Evolutionary conservation across 306 rosid species (phyloP).

Genomic region (Trichosanthes truncata): DNA sequence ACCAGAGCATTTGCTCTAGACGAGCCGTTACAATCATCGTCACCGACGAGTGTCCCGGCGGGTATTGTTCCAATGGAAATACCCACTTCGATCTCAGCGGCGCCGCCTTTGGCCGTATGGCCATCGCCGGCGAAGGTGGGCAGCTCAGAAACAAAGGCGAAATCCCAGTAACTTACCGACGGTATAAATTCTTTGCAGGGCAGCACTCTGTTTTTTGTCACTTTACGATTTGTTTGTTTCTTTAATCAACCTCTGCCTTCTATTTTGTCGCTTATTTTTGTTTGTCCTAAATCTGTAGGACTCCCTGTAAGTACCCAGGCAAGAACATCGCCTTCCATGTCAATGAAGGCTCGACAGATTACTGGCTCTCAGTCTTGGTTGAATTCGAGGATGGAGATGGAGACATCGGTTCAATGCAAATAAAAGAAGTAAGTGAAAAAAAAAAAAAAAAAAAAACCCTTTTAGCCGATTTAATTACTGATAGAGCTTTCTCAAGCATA

Average conservation of each 20-base stretch:
- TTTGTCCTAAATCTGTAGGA: slow-evolving; percentile 23
- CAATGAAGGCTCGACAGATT: slow-evolving; percentile 85
- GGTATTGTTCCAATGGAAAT: slow-evolving; percentile 40
- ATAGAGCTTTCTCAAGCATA: neutral
- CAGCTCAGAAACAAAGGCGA: slow-evolving; percentile 65
- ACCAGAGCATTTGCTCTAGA: slow-evolving; percentile 50
- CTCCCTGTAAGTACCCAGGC: slow-evolving; percentile 62
- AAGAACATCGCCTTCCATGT: slow-evolving; percentile 65
- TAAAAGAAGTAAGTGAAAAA: slow-evolving; percentile 43
- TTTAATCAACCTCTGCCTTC: neutral
- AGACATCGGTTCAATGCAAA: slow-evolving; percentile 69
- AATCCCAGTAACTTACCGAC: slow-evolving; percentile 41
- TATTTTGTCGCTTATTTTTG: neutral
- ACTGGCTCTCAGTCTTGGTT: slow-evolving; percentile 64
- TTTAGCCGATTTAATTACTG: neutral
- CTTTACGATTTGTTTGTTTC: neutral
- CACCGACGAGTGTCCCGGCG: slow-evolving; percentile 85
- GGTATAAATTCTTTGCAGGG: neutral
- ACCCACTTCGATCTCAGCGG: slow-evolving; percentile 94
- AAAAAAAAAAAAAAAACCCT: neutral
- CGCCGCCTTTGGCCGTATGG: slow-evolving; percentile 84
- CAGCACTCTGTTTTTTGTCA: neutral
- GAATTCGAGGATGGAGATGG: slow-evolving; percentile 86
- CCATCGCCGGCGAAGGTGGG: slow-evolving; percentile 47
- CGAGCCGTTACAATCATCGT: slow-evolving; percentile 78